Conservation (phyloP, 2,329 filamentous ascomycete genomes). For the Phaeosphaeria sp. region DNA sequence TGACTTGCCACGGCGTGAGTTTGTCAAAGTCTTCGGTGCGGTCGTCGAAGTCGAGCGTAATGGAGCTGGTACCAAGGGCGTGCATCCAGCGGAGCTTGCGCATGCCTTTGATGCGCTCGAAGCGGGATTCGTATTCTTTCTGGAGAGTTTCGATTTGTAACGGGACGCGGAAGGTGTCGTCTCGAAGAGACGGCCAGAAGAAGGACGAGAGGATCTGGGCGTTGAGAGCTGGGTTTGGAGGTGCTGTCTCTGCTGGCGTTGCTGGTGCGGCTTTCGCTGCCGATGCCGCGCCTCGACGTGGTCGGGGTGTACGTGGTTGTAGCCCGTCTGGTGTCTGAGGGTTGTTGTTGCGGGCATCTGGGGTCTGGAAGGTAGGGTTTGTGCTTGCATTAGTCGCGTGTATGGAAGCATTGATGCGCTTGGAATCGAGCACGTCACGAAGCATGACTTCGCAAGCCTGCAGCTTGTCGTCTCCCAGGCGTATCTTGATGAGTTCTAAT, state of each 20-base stretch:
- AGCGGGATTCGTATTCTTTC: conserved; percentile 74
- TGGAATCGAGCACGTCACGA: conserved; percentile 86
- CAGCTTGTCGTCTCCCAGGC: conserved; percentile 83
- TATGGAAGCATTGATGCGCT: conserved; percentile 69
- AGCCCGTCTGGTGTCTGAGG: conserved; percentile 29
- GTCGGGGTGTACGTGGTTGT: conserved; percentile 32
- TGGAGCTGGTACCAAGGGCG: conserved; percentile 77
- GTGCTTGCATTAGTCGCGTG: conserved; percentile 25
- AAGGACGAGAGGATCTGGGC: conserved; percentile 89
- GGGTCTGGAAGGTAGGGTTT: conserved; percentile 20
- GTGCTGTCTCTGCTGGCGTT: conserved; percentile 21
- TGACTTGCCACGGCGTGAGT: conserved; percentile 84
- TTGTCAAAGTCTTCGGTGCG: conserved; percentile 76
- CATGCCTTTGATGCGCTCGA: conserved; percentile 79
- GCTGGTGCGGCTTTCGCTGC: conserved; percentile 17
- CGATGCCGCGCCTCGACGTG: conserved; percentile 26
- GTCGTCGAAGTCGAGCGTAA: conserved; percentile 85
- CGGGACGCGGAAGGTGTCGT: conserved; percentile 72
- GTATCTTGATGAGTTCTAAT: conserved; percentile 83
- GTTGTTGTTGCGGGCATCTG: conserved; percentile 18
- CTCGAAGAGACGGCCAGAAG: conserved; percentile 87
- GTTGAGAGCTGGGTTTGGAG: conserved; percentile 61
- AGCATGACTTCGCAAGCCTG: conserved; percentile 98
- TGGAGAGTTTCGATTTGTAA: conserved; percentile 66
- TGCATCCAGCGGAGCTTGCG: conserved; percentile 90